Base-by-base conservation (phyloP, 2,329 filamentous ascomycete genomes). In the Penicillium sclerotigenum region DNA sequence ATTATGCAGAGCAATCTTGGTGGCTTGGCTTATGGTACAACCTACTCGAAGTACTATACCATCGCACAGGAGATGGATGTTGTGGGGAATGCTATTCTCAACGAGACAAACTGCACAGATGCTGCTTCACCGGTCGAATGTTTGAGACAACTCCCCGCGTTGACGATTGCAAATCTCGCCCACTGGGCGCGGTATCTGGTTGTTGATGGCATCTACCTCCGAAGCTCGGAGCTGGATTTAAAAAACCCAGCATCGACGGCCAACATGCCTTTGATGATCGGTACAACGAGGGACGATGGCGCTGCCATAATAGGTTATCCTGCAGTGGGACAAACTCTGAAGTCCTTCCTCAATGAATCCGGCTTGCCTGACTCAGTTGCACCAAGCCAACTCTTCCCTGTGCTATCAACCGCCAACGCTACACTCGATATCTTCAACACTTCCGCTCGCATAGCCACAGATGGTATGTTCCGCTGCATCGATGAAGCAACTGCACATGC, bases 1-100 rank as follows among this genome's bases (percentile, higher is more conserved):
- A 65, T 66, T 1, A 66, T 67, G 65, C 54, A 65, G 40, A 67
- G 65, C 31, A 83, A 83, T 54, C 72, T 83, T 0, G 81, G 81
- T 22, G 81, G 82, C 8, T 82, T 84, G 26, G 80, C 82, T 28
- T 85, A 85, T 55, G 83, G 81, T 11, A 81, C 79, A 0, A 79
- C 81, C 0, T 87, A 85, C 67, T 83, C 80, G 11, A 76, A 78
- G 24, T 87, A 86, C 70, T 80, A 81, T 61, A 84, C 82, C 3
- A 79, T 86, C 56, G 68, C 76, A 4, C 71, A 84, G 55, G 80
- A 80, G 22, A 79, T 81, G 64, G 65, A 74, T 1, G 72, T 77
- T 0, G 79, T 75, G 1, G 83, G 80, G 0, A 74, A 77, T n/a
- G 72, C 77, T 2, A 79, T 87, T 48, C 78, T 86, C 54, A 60